Conservation (phyloP, 2,329 filamentous ascomycete genomes). For the Cladobotryum protrusum region DNA sequence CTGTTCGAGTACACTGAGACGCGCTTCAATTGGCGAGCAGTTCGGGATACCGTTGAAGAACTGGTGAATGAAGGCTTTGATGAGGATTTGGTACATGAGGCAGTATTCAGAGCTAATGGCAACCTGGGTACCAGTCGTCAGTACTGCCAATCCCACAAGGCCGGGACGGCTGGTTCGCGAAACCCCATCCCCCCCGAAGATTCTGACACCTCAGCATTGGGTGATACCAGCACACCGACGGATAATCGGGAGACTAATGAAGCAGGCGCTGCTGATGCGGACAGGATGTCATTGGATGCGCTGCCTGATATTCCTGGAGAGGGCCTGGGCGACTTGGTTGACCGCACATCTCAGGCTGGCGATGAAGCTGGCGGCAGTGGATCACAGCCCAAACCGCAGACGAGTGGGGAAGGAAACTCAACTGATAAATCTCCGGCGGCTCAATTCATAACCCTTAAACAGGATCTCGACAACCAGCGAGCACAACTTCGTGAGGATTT, state of each 20-base stretch:
- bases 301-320: slow-evolving; percentile 24
- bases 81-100: slow-evolving; percentile 65
- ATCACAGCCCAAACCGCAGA: slow-evolving; percentile 6
- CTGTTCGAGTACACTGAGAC: slow-evolving; percentile 39
- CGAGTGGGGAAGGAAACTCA: slow-evolving; percentile 12
- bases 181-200: slow-evolving; percentile 63
- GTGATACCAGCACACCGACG: slow-evolving; percentile 15
- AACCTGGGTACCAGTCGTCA: slow-evolving; percentile 54
- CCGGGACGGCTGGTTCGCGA: slow-evolving; percentile 52
- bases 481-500: slow-evolving; percentile 66
- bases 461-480: slow-evolving; percentile 74
- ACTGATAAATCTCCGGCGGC: slow-evolving; percentile 13
- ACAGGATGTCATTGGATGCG: slow-evolving; percentile 33
- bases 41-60: slow-evolving; percentile 25
- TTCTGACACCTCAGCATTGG: slow-evolving; percentile 31
- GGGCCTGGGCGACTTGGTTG: slow-evolving; percentile 23
- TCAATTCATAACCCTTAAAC: slow-evolving; percentile 42
- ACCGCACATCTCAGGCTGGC: slow-evolving; percentile 16
- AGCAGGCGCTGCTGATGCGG: slow-evolving; percentile 24
- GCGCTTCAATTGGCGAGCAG: slow-evolving; percentile 41
- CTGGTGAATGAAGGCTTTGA: slow-evolving; percentile 33
- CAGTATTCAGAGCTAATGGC: slow-evolving; percentile 75
- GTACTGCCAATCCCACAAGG: slow-evolving; percentile 64
- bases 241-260: slow-evolving; percentile 20
- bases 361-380: slow-evolving; percentile 19